phyloP scores from a whole-genome alignment of 805 yeast genomes.

The Pichia cabralensis region DNA sequence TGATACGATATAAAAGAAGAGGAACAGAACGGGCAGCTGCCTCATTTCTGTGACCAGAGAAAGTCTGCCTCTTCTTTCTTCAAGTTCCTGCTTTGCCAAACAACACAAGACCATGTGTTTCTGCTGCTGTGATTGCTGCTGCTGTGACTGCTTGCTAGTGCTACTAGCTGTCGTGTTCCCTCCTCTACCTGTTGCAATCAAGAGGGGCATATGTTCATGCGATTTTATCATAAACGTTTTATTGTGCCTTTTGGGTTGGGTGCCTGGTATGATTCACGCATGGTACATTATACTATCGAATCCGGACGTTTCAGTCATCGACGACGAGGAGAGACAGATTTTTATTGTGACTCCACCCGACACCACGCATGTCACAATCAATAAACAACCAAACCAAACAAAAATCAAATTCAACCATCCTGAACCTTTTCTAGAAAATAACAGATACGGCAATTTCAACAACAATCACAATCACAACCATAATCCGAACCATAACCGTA shows the following conservation, averaged over 20 bases:
- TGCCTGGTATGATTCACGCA: slow-evolving; percentile 65
- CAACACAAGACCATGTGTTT: too few relatives aligned
- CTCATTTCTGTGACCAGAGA: too few relatives aligned
- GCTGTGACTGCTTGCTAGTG: slow-evolving; percentile 56
- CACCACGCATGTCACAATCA: slow-evolving; percentile 10
- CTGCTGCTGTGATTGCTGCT: slow-evolving; percentile 24
- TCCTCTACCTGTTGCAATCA: slow-evolving; percentile 68
- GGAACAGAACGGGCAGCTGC: too few relatives aligned
- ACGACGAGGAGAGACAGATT: slow-evolving; percentile 23
- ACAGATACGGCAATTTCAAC: too few relatives aligned
- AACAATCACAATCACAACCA: neutral
- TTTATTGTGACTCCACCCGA: slow-evolving; percentile 18
- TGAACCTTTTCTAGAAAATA: slow-evolving; percentile 22
- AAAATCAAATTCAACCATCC: slow-evolving; percentile 21
- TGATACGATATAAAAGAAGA: too few relatives aligned
- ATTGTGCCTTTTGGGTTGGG: slow-evolving; percentile 50
- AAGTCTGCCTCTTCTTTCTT: too few relatives aligned
- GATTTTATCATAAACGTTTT: slow-evolving; percentile 60
- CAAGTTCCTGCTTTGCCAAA: neutral
- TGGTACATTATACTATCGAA: slow-evolving; percentile 52
- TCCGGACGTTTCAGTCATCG: slow-evolving; percentile 25
- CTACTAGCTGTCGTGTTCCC: slow-evolving; percentile 65
- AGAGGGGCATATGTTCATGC: slow-evolving; percentile 62
- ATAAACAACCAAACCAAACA: slow-evolving; percentile 21
- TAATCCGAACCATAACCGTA: slow-evolving; percentile 1